Base-by-base conservation (phyloP, 257 asterid species). In the Ilex aquifolium region DNA sequence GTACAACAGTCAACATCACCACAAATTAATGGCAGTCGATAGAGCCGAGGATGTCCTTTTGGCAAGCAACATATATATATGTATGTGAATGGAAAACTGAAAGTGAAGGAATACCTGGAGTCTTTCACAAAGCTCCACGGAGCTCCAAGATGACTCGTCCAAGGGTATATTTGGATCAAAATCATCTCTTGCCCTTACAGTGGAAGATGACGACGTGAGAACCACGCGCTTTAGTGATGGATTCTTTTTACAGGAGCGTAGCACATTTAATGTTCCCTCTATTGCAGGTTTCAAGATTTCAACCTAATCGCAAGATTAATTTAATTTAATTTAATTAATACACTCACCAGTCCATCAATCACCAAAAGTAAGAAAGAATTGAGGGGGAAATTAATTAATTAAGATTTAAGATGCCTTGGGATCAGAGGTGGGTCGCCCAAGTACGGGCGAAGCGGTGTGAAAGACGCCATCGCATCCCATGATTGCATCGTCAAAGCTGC, bases 401-500 rank as follows among this genome's bases (percentile, higher is more conserved):
- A 21, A 21, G 27, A 21, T 21, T 21, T 21, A 21, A 21, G 12
- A 46, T 46, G 57, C 57, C 57, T 53, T 53, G 30, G 54, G 80
- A 65, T 92, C 90, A 31, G 69, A 55, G 3, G 69, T 52, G 2
- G 87, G 73, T 15, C 48, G 55, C 4, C 84, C 87, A 3, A 84
- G 63, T 46, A 92, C 97, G 2, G 99, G 97, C n/a, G 97, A 92
- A 36, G 99, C 99, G 9, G 96, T 85, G 79, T 92, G 99, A 60
- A 92, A 92, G 65, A 90, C 96, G 13, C 95, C 99, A 14, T 72
- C 67, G 60, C 96, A 92, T 0, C 96, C 97, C 71, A 70, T 66
- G 27, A 92, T 62, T 10, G 97, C 88, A 21, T 70, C 79, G 44
- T 92, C 94, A 54, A 91, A 92, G 83, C 99, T 92, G 32, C 97